A percentile compares a stretch with the other conserved stretches of the same genome.
These are phyloP conservation scores for Rubia tinctorum DNA, from an alignment of 305 asterid genomes.

Conservation along the genomic window DNA sequence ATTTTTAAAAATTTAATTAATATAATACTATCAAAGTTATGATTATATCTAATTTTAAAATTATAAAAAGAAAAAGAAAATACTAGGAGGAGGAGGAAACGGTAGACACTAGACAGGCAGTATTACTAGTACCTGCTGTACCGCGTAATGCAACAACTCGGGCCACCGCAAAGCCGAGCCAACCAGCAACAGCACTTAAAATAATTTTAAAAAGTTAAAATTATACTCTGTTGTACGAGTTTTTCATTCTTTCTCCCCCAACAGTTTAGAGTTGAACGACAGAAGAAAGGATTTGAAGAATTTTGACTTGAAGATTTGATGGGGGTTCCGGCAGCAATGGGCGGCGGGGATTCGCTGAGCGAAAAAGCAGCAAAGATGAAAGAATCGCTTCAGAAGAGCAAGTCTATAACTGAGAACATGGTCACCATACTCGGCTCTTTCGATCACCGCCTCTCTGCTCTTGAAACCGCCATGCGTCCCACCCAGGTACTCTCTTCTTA, in stretches of 20 bases:
- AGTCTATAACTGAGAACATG: constrained; percentile 76
- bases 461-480: constrained; percentile 99
- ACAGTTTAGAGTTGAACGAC: constrained; percentile 10
- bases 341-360: constrained; percentile 48
- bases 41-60: no score
- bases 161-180: not conserved
- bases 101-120: no score
- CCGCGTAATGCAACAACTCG: not conserved
- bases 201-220: not conserved
- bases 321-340: constrained; percentile 56
- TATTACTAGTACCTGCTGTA: no score
- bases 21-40: no score
- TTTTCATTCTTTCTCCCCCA: not conserved
- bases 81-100: no score
- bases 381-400: constrained; percentile 76
- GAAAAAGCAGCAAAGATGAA: constrained; percentile 69
- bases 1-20: no score
- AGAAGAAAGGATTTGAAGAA: no score
- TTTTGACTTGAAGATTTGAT: constrained; percentile 26
- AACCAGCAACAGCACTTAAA: not conserved
- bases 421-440: constrained; percentile 88
- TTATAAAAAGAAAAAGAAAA: no score
- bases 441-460: constrained; percentile 97
- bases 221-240: not conserved
- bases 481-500: constrained; percentile 57